These are phyloP conservation scores for Lactifluus hygrophoroides DNA, from an alignment of 768 basidiomycete genomes.

Conservation along the genomic window DNA sequence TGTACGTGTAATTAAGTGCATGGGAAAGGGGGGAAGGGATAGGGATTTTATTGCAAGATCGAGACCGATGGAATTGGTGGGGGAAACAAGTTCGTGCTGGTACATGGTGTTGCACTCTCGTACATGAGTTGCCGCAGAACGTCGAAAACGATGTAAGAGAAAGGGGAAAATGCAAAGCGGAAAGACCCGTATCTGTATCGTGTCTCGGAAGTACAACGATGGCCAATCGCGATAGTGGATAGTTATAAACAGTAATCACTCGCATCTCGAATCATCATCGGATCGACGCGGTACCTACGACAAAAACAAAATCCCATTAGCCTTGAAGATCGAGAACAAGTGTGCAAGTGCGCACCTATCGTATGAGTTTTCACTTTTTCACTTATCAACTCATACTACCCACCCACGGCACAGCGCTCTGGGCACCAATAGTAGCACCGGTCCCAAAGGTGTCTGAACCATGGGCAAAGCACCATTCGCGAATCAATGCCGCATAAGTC, in stretches of 20 bases:
- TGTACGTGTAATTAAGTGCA: conserved; percentile 8
- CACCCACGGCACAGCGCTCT: conserved; percentile 15
- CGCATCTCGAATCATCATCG: neutral
- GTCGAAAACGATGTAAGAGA: neutral
- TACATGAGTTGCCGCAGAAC: neutral
- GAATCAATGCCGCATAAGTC: conserved; percentile 18
- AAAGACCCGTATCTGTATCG: neutral
- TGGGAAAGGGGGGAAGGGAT: conserved; percentile 1
- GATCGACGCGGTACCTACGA: neutral
- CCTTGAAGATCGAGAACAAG: neutral
- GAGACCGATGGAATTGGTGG: neutral
- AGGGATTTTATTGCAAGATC: conserved; percentile 11
- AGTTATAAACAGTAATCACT: conserved; percentile 11
- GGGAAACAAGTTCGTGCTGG: neutral
- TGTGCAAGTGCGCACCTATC: neutral
- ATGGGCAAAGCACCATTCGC: conserved; percentile 22
- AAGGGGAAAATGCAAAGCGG: neutral
- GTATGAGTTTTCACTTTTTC: neutral
- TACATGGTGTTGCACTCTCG: conserved; percentile 1
- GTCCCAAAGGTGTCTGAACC: conserved; percentile 12
- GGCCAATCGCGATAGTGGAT: conserved; percentile 4
- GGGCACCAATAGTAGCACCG: conserved; percentile 3
- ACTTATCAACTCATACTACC: conserved; percentile 8
- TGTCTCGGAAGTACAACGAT: neutral
- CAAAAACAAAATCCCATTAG: neutral